Percentiles rank a stretch among this genome's conserved stretches.
These are phyloP conservation scores for Ottelia alismoides DNA, from an alignment of 106 monocot genomes.

Conservation along the genomic window DNA sequence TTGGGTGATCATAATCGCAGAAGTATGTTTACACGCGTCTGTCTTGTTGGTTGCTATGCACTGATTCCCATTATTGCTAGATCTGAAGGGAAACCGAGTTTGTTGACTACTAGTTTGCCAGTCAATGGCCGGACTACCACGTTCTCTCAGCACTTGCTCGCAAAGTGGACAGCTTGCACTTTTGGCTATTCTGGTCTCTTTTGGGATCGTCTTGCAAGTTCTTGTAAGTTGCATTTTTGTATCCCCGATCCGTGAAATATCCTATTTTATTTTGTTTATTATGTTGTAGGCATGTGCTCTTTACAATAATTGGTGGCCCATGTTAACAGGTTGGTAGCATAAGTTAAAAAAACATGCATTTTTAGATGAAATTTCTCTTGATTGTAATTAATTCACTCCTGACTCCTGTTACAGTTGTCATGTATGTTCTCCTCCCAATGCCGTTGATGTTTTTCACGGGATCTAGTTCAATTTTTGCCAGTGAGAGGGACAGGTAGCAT, in stretches of 20 bases:
- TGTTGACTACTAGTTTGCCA: too few relatives aligned
- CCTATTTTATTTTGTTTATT: slow-evolving; percentile 1
- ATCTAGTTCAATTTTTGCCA: slow-evolving; percentile 43
- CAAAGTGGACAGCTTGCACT: slow-evolving; percentile 62
- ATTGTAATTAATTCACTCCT: neutral
- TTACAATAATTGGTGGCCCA: slow-evolving; percentile 98
- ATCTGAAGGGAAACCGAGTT: too few relatives aligned
- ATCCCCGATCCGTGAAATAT: neutral
- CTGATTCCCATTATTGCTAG: too few relatives aligned
- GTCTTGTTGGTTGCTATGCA: too few relatives aligned
- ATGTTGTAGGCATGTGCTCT: slow-evolving; percentile 81
- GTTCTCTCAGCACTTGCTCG: slow-evolving; percentile 41
- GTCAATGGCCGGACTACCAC: slow-evolving; percentile 42
- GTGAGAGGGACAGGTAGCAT: slow-evolving; percentile 41
- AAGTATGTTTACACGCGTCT: too few relatives aligned
- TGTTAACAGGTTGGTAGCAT: slow-evolving; percentile 69
- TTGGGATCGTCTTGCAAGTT: slow-evolving; percentile 73
- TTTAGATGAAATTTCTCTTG: neutral
- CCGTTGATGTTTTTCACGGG: slow-evolving; percentile 69
- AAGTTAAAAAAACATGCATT: neutral
- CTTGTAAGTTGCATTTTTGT: slow-evolving; percentile 29
- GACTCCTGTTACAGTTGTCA: slow-evolving; percentile 35
- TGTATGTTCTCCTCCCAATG: slow-evolving; percentile 92
- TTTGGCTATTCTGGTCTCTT: slow-evolving; percentile 67
- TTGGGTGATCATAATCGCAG: too few relatives aligned